Base-by-base conservation (phyloP, 306 rosid genomes). In the apple (Malus domestica) region DNA sequence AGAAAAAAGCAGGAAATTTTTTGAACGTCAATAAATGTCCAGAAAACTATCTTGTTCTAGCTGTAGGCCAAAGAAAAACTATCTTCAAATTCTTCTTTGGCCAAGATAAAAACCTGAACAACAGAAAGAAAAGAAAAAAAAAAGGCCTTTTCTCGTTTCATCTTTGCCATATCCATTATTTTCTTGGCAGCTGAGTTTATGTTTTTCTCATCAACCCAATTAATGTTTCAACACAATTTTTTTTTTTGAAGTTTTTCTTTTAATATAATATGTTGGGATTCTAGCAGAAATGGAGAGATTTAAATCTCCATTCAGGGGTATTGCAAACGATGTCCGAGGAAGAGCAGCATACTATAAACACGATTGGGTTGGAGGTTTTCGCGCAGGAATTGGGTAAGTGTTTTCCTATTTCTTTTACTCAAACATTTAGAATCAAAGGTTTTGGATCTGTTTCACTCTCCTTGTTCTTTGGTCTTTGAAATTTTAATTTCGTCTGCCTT, bases 351-450 rank as follows among this genome's bases (percentile, higher is more conserved):
- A 80, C 78, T 93, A 93, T 19, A 86, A 80, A 79, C 91, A 91
- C 69, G 98, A 91, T 84, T 93, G 98, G 98, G 32, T 61, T 78
- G 77, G 67, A 59, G 94, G 91, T 75, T 58, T 85, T 64, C 44
- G 67, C 69, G 81, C 97, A 40, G 97, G 98, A 83, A 49, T 75
- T 2, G 89, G 97, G 98, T 89, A 85, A 62, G 23, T 63, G 16
- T 6, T 29, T 55, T 68, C 6, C 14, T 10, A 3, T 32, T 18
- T 14, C 62, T 71, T 71, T 6, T 33, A 55, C 76, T 55, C 4
- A 30, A 27, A 55, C 35, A 22, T 35, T 19, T 45, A 10, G 4
- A 10, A 29, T 10, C 19, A 10, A 29, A 35, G 19, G 18, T 59
- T 22, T 46, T 63, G 54, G 38, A 46, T 13, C 20, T 40, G 33